Evolutionary conservation across 805 yeast genomes (phyloP).

Genomic region (Helenozyma rhizophorensis): DNA sequence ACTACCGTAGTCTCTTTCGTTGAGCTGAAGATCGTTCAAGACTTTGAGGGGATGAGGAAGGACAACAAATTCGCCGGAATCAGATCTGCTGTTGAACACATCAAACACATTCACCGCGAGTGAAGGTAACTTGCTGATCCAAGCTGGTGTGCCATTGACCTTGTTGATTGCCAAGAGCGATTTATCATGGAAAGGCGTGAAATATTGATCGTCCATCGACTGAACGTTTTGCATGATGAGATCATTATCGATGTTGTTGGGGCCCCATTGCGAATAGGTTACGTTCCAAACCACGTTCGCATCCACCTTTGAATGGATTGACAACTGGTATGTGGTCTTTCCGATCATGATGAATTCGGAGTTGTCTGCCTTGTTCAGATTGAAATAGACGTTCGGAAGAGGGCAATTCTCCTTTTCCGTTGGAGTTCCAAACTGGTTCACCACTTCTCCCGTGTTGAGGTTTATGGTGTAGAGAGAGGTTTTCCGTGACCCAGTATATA

Average conservation of each 20-base stretch:
- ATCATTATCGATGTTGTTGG: constrained; percentile 74
- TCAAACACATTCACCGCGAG: constrained; percentile 79
- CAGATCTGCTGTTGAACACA: constrained; percentile 38
- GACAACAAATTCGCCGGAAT: constrained; percentile 38
- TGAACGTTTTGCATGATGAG: constrained; percentile 42
- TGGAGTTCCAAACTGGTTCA: constrained; percentile 58
- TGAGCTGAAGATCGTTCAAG: constrained; percentile 27
- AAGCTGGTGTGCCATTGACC: constrained; percentile 63
- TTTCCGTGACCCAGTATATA: constrained; percentile 80
- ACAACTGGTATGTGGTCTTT: constrained; percentile 64
- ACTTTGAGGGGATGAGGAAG: constrained; percentile 67
- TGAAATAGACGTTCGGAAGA: constrained; percentile 24
- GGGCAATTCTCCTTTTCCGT: constrained; percentile 28
- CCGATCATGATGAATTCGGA: constrained; percentile 54
- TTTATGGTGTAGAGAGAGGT: constrained; percentile 75
- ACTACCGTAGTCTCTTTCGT: constrained; percentile 17
- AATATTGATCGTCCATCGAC: constrained; percentile 68
- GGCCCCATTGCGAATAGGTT: constrained; percentile 86
- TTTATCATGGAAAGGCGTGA: constrained; percentile 80
- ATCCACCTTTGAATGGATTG: constrained; percentile 70
- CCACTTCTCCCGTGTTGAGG: constrained; percentile 66
- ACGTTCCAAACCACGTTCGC: constrained; percentile 70
- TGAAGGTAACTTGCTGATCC: constrained; percentile 74
- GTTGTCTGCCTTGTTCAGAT: constrained; percentile 6
- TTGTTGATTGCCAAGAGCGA: constrained; percentile 73